phyloP scores from a whole-genome alignment of 208 protist species.

The Trypanosomatidae sp. region DNA sequence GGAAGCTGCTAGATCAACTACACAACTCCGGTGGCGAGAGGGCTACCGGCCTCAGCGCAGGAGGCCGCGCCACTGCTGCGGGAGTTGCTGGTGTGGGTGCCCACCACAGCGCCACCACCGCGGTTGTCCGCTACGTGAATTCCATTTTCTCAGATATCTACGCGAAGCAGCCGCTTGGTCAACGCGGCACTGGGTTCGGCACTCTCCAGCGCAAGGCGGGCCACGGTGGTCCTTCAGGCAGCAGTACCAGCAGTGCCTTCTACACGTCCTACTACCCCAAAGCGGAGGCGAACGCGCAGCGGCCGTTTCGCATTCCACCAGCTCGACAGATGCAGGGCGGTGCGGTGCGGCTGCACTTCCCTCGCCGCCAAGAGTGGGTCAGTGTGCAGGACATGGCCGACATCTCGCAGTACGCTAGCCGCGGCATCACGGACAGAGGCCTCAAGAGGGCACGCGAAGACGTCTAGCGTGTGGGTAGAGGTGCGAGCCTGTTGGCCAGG shows the following conservation, averaged over 20 bases:
- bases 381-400: conserved; percentile 53
- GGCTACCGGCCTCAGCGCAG: background rate
- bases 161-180: conserved; percentile 45
- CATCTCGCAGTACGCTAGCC: conserved; percentile 36
- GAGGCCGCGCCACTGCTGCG: background rate
- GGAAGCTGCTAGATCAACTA: conserved; percentile 52
- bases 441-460: conserved; percentile 33
- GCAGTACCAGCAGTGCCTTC: conserved; percentile 12
- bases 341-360: conserved; percentile 54
- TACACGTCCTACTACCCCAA: conserved; percentile 54
- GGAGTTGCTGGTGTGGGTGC: conserved; percentile 2
- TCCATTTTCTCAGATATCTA: conserved; percentile 34
- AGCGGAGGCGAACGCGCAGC: conserved; percentile 29
- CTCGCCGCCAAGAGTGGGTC: conserved; percentile 58
- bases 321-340: conserved; percentile 32
- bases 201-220: conserved; percentile 35
- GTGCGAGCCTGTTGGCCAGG: background rate
- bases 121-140: conserved; percentile 31
- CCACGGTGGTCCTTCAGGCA: conserved; percentile 11
- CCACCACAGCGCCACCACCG: conserved; percentile 15
- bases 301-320: conserved; percentile 56
- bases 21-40: conserved; percentile 15
- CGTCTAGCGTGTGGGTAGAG: background rate
- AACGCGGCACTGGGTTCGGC: conserved; percentile 59
- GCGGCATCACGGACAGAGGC: conserved; percentile 23